Percentiles rank a stretch among this genome's conserved stretches.
Evolutionary conservation across 2,329 filamentous ascomycete genomes (phyloP).

Genomic region (Penicillium crustosum): DNA sequence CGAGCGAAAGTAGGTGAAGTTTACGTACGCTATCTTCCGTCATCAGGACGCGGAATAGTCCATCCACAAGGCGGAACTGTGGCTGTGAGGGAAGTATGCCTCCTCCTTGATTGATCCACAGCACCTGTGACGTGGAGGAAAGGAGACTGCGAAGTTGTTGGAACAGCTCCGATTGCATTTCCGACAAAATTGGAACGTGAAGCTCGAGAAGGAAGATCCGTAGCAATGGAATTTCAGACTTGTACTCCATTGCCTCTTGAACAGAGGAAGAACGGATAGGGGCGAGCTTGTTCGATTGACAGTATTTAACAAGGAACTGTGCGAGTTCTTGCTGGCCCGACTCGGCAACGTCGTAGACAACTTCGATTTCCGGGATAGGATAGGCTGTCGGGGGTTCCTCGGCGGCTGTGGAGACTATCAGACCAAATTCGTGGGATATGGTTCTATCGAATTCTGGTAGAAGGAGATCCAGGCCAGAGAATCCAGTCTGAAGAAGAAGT

Average conservation of each 20-base stretch:
- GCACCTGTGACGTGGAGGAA: not conserved
- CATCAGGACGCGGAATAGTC: not conserved
- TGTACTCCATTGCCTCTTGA: not conserved
- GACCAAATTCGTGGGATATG: not conserved
- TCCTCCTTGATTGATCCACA: not conserved
- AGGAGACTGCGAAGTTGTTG: not conserved
- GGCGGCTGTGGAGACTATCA: not conserved
- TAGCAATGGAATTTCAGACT: not conserved
- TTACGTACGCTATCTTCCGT: not conserved
- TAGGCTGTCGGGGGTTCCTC: not conserved
- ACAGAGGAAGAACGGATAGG: not conserved
- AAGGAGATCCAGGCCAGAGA: not conserved
- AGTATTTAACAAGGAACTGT: not conserved
- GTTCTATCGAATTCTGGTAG: not conserved
- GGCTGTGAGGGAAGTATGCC: not conserved
- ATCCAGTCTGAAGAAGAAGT: not conserved
- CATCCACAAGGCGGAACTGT: not conserved
- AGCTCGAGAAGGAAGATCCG: not conserved
- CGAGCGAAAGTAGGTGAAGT: not conserved
- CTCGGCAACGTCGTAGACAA: not conserved
- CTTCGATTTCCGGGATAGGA: not conserved
- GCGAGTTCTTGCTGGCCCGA: not conserved
- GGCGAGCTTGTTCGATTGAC: not conserved
- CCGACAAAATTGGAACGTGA: not conserved
- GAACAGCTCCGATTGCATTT: not conserved